phyloP scores from a whole-genome alignment of 108 stramenopile species.

The Hondaea fermentalgiana region DNA sequence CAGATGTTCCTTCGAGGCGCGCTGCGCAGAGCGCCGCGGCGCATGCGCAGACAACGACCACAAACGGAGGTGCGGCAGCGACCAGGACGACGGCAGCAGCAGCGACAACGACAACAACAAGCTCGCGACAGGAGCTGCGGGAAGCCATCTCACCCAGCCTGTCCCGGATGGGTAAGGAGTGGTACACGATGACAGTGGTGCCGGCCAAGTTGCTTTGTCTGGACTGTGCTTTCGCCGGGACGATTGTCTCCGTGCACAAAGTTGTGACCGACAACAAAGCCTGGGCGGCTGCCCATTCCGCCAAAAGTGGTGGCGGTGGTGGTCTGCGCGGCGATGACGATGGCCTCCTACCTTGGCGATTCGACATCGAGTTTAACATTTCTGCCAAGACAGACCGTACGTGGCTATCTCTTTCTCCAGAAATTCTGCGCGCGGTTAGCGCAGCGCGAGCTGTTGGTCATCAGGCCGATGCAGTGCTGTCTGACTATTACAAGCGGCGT shows the following conservation, averaged over 20 bases:
- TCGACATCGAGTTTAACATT: background rate
- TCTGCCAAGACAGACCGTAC: background rate
- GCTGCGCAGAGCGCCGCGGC: too few relatives aligned
- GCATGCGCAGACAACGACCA: too few relatives aligned
- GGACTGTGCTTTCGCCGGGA: background rate
- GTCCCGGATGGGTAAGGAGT: background rate
- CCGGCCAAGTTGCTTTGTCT: background rate
- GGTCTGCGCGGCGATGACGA: background rate
- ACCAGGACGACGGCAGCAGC: too few relatives aligned
- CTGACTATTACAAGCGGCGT: background rate
- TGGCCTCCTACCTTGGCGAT: background rate
- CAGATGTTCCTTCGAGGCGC: background rate
- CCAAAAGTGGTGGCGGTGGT: too few relatives aligned
- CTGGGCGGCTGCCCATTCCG: background rate
- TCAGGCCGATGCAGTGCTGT: background rate
- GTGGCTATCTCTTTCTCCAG: background rate
- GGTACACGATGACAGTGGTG: background rate
- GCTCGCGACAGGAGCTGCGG: too few relatives aligned
- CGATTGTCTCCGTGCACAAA: background rate
- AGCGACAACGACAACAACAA: background rate
- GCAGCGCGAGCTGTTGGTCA: background rate
- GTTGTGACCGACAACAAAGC: background rate
- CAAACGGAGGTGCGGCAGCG: too few relatives aligned
- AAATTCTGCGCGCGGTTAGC: background rate
- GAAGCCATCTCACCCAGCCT: too few relatives aligned